phyloP scores from a whole-genome alignment of 306 rosid genomes.

The Medicago ruthenica region DNA sequence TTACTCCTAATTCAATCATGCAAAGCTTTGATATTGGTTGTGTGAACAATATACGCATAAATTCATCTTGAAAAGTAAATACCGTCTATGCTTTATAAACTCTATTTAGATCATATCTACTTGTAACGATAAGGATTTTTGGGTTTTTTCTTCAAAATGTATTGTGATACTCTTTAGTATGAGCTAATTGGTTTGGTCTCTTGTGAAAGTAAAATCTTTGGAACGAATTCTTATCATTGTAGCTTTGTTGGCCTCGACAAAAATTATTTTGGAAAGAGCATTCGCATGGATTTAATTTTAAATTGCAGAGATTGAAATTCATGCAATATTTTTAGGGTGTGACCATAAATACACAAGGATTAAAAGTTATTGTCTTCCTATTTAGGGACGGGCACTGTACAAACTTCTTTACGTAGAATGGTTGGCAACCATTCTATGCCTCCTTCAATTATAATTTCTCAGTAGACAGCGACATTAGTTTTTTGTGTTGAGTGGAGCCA shows the following conservation, averaged over 20 bases:
- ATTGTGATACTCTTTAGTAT: background rate
- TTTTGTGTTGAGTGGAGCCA: background rate
- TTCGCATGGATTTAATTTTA: background rate
- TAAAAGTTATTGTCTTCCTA: background rate
- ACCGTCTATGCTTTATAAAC: background rate
- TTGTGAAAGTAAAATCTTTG: background rate
- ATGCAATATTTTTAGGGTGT: background rate
- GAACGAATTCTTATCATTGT: background rate
- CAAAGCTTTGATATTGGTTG: background rate
- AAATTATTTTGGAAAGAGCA: background rate
- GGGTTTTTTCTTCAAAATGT: too few species aligned
- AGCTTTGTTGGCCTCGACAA: background rate
- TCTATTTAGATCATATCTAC: background rate
- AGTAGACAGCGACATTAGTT: background rate
- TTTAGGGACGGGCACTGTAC: background rate
- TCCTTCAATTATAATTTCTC: background rate
- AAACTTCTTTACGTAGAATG: background rate
- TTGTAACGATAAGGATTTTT: too few species aligned
- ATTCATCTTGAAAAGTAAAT: background rate
- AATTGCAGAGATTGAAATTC: background rate
- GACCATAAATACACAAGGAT: background rate
- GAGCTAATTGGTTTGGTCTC: background rate
- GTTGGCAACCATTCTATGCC: background rate
- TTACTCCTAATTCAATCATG: background rate
- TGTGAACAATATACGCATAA: too few species aligned